Evolutionary conservation across 78 protist species (phyloP), one percentile per base, ranked within the genome.

Genomic region (Pelomyxa schiedti): DNA sequence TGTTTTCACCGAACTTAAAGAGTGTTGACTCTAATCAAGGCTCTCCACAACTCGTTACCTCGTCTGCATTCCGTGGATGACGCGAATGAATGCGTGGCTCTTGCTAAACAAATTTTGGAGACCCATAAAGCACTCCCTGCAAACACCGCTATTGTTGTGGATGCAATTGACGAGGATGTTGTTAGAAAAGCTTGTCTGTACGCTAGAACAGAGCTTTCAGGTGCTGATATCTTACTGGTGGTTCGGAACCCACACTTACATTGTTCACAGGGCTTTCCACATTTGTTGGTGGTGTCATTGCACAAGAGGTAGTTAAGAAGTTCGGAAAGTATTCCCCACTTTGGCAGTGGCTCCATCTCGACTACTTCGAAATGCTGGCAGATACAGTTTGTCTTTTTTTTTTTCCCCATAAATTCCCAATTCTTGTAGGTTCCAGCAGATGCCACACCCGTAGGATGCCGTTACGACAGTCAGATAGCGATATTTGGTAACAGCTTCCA

Each of bases 271-370:
- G 58, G 32, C 58, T 90, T 73, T 26, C 79, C 3, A 36, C 94
- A 0, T 37, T 87, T 16, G 8, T 88, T 3, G 97, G 97, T 32
- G 95, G 93, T 26, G 65, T 91, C 38, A 88, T 88, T 4, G 97
- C 95, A 0, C 97, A 93, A 77, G 97, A 93, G 80, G 92, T 81
- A 8, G 66, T 97, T 42, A 97, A 97, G 94, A 93, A 95, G 0
- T 66, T 79, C 75, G 97, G 96, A 67, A 97, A 96, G 87, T 95
- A 88, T 79, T 73, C 65, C 29, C 99, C 99, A 40, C 39, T 96
- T n/a, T 16, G 5, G 39, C 98, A 95, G 75, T 91, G 86, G 88
- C 42, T 95, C 8, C 91, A 86, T 75, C 80, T 81, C 41, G 95
- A 89, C 70, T 40, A 53, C 70, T 3, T 42, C 32, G 93, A 91